phyloP scores from a whole-genome alignment of 257 asterid species.

The Gynochthodes officinalis region DNA sequence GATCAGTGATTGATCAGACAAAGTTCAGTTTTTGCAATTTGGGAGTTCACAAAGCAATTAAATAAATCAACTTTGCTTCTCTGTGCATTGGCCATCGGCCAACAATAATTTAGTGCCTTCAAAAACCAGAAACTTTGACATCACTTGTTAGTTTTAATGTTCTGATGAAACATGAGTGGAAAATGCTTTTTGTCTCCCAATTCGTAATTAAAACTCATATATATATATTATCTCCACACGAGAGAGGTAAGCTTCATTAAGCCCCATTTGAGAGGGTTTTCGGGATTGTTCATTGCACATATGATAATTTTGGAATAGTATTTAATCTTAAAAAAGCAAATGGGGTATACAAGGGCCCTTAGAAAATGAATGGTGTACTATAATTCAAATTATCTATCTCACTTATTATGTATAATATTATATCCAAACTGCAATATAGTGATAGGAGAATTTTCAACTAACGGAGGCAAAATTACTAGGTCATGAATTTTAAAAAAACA shows the following conservation, averaged over 20 bases:
- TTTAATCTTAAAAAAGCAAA: too few species aligned
- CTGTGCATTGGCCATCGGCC: constrained; percentile 1
- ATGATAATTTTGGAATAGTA: neutral
- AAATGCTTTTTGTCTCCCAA: neutral
- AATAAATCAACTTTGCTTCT: neutral
- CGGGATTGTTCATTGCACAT: neutral
- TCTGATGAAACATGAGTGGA: neutral
- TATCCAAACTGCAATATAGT: too few species aligned
- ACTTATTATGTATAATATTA: too few species aligned
- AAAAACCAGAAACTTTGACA: neutral
- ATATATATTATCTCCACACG: neutral
- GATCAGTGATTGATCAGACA: neutral
- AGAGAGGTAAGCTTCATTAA: neutral
- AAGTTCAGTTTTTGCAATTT: neutral
- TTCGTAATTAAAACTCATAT: neutral
- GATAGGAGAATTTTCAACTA: too few species aligned
- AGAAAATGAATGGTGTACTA: neutral
- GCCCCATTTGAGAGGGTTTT: neutral
- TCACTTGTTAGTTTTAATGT: neutral
- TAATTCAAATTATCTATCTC: too few species aligned
- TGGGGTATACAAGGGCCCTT: neutral
- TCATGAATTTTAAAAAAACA: too few species aligned
- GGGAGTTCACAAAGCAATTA: neutral
- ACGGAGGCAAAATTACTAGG: too few species aligned
- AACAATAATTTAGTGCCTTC: neutral